Conservation (phyloP, 768 basidiomycete genomes). For the Lactarius pseudohatsudake region DNA sequence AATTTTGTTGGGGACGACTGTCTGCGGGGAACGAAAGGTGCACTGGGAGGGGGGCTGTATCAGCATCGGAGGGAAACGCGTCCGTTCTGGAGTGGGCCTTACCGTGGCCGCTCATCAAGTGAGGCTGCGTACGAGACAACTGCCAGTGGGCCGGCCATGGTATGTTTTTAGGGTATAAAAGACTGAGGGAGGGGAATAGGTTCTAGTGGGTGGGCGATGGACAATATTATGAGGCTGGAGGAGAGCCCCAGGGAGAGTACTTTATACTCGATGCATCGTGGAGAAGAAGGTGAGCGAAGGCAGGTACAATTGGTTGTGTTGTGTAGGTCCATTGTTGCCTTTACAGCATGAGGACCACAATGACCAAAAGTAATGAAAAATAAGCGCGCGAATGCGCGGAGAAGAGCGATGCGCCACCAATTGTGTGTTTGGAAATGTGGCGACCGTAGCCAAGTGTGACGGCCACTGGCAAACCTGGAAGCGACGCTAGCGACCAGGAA, state of each 20-base stretch:
- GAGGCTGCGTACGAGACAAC: conserved; percentile 4
- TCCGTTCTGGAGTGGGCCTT: neutral
- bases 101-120: conserved; percentile 18
- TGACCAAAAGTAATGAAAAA: neutral
- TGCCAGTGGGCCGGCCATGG: conserved; percentile 23
- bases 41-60: neutral
- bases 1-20: conserved; percentile 42
- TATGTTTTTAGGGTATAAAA: neutral
- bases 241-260: neutral
- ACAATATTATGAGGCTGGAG: neutral
- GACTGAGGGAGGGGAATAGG: neutral
- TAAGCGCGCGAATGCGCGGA: neutral
- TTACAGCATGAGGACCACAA: neutral
- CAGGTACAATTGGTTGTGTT: conserved; percentile 4
- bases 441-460: neutral
- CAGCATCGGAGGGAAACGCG: neutral
- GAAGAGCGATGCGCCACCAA: neutral
- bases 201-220: neutral
- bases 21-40: neutral
- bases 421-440: neutral
- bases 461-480: neutral
- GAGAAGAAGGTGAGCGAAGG: neutral
- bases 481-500: neutral
- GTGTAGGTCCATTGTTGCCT: neutral
- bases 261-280: neutral